Evolutionary conservation across 768 basidiomycete genomes (phyloP), one percentile per base, ranked within the genome.

Genomic region (Pleurotus ostreatus): DNA sequence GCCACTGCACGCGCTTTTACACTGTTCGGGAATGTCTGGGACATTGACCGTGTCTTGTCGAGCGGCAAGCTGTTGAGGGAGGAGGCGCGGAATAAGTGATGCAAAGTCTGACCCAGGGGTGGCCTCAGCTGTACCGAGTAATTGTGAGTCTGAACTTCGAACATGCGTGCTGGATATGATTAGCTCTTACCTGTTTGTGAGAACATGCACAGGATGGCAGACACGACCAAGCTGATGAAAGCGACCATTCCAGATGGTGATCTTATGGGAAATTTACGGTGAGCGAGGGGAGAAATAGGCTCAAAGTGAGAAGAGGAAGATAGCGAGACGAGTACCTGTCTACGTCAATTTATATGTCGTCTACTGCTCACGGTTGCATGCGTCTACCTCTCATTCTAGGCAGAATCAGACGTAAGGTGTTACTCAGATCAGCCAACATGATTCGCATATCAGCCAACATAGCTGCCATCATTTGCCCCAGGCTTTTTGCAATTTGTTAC

Each of bases 191-290:
- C 51, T 39, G 39, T 38, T 20, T 9, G 38, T 9, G 51, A 16
- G 41, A 39, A 37, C 34, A 41, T 22, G 39, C 39, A 39, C 11
- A 20, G 2, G 51, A 26, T 30, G 15, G 25, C 26, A 34, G 51
- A 53, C 6, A 23, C 16, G 11, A 40, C 39, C 0, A 53, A 41
- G 51, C 39, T 53, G 39, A 53, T 40, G 41, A 22, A 20, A 15
- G 51, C 51, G 51, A 53, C 51, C 51, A 53, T 53, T 39, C 38
- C 51, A 8, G 39, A 53, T 41, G 39, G 51, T 41, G 20, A 13
- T 44, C 2, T 18, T n/a, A 16, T 16, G n/a, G 41, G 20, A 13
- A 44, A 22, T 44, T 22, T 44, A 44, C 41, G 15, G 15, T 34
- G 41, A 44, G 13, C 4, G 20, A 43, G 41, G 30, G 30, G n/a